Conservation (phyloP, 768 basidiomycete genomes). For the Leccinum pellstonianum region DNA sequence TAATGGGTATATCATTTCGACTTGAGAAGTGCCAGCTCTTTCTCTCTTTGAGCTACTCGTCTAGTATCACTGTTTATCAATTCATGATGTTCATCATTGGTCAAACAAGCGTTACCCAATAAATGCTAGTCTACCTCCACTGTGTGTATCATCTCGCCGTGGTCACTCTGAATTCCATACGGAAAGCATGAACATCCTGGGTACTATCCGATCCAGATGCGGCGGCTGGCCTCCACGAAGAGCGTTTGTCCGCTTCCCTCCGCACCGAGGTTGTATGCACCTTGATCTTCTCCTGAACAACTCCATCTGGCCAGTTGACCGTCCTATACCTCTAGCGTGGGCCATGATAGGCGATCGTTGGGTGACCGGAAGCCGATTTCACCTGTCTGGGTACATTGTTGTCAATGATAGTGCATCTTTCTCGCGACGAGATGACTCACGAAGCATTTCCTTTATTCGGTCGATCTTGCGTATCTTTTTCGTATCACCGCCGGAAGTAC, state of each 20-base stretch:
- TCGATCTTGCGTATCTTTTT: constrained; percentile 1
- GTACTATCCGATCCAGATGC: neutral
- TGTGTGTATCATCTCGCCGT: too few relatives aligned
- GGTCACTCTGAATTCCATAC: neutral
- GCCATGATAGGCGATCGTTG: too few relatives aligned
- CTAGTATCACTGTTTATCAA: too few relatives aligned
- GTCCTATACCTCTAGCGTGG: too few relatives aligned
- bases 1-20: too few relatives aligned
- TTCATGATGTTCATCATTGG: too few relatives aligned
- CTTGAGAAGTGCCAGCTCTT: too few relatives aligned
- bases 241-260: neutral
- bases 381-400: neutral
- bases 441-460: constrained; percentile 3
- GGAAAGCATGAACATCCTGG: neutral
- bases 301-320: too few relatives aligned
- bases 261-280: neutral
- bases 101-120: too few relatives aligned
- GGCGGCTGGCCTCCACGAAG: neutral
- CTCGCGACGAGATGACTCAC: neutral
- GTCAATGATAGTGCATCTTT: neutral
- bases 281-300: too few relatives aligned
- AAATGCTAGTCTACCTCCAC: too few relatives aligned
- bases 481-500: neutral
- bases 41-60: too few relatives aligned
- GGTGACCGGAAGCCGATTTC: neutral